Evolutionary conservation across 1,284 basidiomycete species (phyloP), one percentile per base, ranked within the genome.

Genomic region (Cryptococcus sp.): DNA sequence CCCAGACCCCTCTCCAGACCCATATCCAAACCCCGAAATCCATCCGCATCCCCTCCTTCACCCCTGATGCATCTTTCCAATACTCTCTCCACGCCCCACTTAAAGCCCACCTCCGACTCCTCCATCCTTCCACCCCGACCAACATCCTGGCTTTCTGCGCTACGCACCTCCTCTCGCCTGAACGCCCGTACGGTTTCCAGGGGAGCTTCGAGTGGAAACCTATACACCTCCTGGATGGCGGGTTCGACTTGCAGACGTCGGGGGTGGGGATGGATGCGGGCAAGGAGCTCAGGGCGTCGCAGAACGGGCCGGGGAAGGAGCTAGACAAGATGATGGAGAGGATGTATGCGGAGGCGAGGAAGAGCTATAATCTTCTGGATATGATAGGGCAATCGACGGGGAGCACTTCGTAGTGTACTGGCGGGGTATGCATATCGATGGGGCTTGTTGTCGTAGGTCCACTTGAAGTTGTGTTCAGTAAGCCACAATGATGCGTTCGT

Each of bases 271-370:
- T 35, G 16, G 68, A 70, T 8, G 68, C 68, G 12, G 42, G 50
- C 2, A 68, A 65, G 47, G 45, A 57, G 13, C 42, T 52, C 24
- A 54, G 50, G 43, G 42, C 60, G 44, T 39, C 36, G 21, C 52
- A 56, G 49, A 50, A 52, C 38, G 59, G 61, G 8, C 46, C 56
- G 24, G 67, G 68, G 11, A 60, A 57, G 39, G 45, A 62, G 49
- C 35, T 42, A 43, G 69, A 70, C 56, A 43, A 61, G 55, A 55
- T 48, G 50, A 40, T 71, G 50, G 63, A 66, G 53, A 55, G 50
- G 55, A 69, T 69, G 67, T 71, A 69, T 46, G 53, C 13, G 7
- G 62, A 52, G 11, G 69, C 69, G 2, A 66, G 62, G 52, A 40
- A 53, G 57, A 71, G 69, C 50, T 71, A 54, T 50, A 48, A 18